Conservation (phyloP, 176 grass and related monocot genomes). For the Tuctoria greenei region DNA sequence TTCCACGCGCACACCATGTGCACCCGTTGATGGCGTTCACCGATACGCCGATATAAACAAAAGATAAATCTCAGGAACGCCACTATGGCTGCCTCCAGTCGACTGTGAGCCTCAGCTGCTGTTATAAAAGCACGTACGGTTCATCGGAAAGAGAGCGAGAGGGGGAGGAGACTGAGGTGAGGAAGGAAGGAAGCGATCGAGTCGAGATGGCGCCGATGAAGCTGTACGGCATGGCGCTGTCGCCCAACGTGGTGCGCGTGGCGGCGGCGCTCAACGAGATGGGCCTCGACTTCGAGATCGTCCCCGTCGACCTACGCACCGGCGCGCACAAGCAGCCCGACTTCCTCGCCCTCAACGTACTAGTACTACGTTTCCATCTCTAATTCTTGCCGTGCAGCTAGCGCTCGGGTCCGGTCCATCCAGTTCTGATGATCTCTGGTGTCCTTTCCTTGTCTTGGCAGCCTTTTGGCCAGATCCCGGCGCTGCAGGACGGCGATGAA, state of each 20-base stretch:
- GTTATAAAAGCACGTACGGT: neutral
- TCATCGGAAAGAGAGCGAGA: neutral
- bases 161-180: too few relatives aligned
- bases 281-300: constrained; percentile 67
- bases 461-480: constrained; percentile 93
- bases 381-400: too few relatives aligned
- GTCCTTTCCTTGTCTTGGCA: constrained; percentile 33
- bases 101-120: neutral
- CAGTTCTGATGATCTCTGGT: neutral
- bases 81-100: too few relatives aligned
- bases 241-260: constrained; percentile 57
- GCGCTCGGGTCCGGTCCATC: neutral
- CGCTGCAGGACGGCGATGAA: constrained; percentile 62
- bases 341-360: constrained; percentile 88
- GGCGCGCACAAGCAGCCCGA: constrained; percentile 75
- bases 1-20: neutral
- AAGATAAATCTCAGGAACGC: neutral
- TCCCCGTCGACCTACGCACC: constrained; percentile 69
- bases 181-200: neutral
- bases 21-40: neutral
- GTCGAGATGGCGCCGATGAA: constrained; percentile 52
- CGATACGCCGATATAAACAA: neutral
- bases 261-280: constrained; percentile 67
- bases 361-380: too few relatives aligned
- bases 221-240: constrained; percentile 63